Base-by-base conservation (phyloP, 2,329 filamentous ascomycete species). In the Ophiostoma fasciatum region DNA sequence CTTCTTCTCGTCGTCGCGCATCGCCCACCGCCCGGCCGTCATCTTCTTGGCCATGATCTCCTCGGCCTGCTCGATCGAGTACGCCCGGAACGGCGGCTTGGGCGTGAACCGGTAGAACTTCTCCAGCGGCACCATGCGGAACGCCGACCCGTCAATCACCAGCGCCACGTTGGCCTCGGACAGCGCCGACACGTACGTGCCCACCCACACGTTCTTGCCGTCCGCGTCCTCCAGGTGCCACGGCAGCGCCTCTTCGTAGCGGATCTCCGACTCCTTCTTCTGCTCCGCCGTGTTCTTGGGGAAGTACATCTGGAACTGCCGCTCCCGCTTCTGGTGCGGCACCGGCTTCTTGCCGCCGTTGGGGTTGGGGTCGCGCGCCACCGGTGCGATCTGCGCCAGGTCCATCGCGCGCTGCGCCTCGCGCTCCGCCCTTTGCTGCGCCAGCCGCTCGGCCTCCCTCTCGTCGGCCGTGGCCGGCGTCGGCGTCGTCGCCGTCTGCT, bases 221-320 rank as follows among this genome's bases (percentile, higher is more conserved):
- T 98, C 88, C 28, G 87, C 92, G 54, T 98, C 90, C 53, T 98
- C 90, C 25, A 98, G 59, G 54, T 94, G 87, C 90, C 90, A 98
- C 6, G 90, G 90, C 33, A 94, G 64, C 4, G 88, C 84, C 56
- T 98, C 90, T 54, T 96, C 90, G 46, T 96, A 98, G 44, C 87
- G 79, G 59, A 74, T 74, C 38, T 74, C 71, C 0, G 67, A 65
- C 39, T 75, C 68, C 62, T 68, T 92, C 67, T 70, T 90, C 62
- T 60, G 88, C 50, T 88, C 85, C 50, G 87, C 85, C 6, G 70
- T 68, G 37, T 71, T 69, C 39, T 92, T 82, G n/a, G 80, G 73
- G 46, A 83, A 77, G 51, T 82, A 85, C 17, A 93, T 81, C 48
- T 85, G 82, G 44, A 84, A 81, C 1, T 78, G 52, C 32, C 57